Base-by-base conservation (phyloP, 768 basidiomycete genomes). In the Phallus indusiatus region DNA sequence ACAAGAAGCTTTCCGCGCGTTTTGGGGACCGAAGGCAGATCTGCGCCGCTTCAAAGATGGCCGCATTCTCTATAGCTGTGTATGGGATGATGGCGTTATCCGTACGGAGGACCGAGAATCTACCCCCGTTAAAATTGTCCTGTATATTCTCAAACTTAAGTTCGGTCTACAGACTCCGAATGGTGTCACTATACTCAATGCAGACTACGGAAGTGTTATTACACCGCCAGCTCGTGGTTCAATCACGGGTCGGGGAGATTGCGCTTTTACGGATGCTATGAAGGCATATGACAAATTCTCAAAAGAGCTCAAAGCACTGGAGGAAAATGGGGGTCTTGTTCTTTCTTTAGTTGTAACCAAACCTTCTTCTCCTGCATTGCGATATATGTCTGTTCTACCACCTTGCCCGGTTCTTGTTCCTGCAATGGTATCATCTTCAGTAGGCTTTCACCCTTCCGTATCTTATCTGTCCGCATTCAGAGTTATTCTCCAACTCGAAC, bases 41-140 rank as follows among this genome's bases (percentile, higher is more conserved):
- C 75, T 97, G 17, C 81, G 96, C 6, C 81, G 94, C 42, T 99
- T 99, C 77, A 94, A 97, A 70, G 94, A 99, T 65, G 95, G 95
- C 1, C 80, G 86, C 17, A 97, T 98, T 62, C 67, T 81, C 5
- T 93, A 97, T 70, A 91, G 88, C 64, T 92, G 97, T n/a, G 94
- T 98, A 2, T 99, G 96, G 96, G 88, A 96, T 18, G 60, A 63
- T 12, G 42, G 50, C n/a, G 22, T 56, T 3, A 54, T 51, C 8
- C 62, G 59, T 7, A 58, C 61, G 24, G 92, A 95, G 54, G 90
- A 93, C 61, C 84, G 90, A 24, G 76, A 83, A 0, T 80, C 85
- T 61, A 83, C 98, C 28, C 92, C 93, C 0, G 73, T 76, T 14
- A 77, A 81, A 72, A 81, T 97, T 64, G 82, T 91, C 24, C 73